phyloP scores from a whole-genome alignment of 768 basidiomycete genomes.

The Serendipita sp. region DNA sequence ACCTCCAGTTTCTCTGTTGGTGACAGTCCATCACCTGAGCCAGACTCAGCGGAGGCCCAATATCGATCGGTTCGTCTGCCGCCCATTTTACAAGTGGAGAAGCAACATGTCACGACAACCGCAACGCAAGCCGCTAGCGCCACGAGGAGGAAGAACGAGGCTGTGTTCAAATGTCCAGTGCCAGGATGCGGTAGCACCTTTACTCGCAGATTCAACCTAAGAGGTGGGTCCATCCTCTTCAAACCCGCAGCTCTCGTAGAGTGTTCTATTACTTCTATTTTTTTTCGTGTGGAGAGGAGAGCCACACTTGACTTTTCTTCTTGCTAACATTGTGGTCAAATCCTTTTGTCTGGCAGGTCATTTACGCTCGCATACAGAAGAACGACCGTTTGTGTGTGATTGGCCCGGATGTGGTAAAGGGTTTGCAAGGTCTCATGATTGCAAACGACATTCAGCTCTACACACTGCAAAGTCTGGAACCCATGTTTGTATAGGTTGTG shows the following conservation, averaged over 20 bases:
- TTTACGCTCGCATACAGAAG: constrained; percentile 87
- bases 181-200: constrained; percentile 96
- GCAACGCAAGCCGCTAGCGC: constrained; percentile 87
- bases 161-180: constrained; percentile 84
- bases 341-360: constrained; percentile 41
- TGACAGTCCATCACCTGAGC: constrained; percentile 11
- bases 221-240: constrained; percentile 33
- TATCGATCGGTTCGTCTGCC: constrained; percentile 36
- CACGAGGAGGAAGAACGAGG: constrained; percentile 76
- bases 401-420: constrained; percentile 91
- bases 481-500: constrained; percentile 81
- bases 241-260: not conserved
- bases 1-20: no score
- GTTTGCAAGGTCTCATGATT: constrained; percentile 90
- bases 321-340: constrained; percentile 5
- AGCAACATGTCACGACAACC: constrained; percentile 86
- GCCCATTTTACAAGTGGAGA: constrained; percentile 79
- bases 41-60: constrained; percentile 8
- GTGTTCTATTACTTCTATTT: not conserved
- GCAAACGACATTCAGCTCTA: constrained; percentile 91
- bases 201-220: constrained; percentile 76
- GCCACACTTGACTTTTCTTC: not conserved
- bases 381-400: constrained; percentile 83
- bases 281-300: not conserved
- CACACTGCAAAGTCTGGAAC: constrained; percentile 70